Conservation (phyloP, 2,329 filamentous ascomycete genomes). For the Exophiala sp. region DNA sequence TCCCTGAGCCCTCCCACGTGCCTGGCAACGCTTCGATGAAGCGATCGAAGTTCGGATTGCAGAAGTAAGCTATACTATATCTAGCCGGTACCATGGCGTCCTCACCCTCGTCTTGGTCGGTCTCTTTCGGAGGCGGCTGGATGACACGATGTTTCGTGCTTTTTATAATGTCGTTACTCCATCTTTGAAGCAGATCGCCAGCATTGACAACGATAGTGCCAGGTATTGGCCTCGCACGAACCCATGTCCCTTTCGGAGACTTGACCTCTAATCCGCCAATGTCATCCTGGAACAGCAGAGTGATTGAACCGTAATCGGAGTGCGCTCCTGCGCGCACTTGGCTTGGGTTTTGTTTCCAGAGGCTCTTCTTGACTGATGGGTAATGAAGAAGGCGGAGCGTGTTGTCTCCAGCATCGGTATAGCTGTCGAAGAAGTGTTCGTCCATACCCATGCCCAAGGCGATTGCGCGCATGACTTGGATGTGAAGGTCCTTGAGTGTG, state of each 20-base stretch:
- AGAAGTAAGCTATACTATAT: constrained; percentile 91
- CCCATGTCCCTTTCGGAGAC: constrained; percentile 71
- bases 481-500: constrained; percentile 70
- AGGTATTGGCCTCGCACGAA: constrained; percentile 77
- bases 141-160: constrained; percentile 88
- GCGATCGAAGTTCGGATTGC: constrained; percentile 75
- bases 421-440: constrained; percentile 71
- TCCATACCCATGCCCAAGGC: constrained; percentile 75
- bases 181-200: constrained; percentile 78
- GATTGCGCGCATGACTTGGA: constrained; percentile 77
- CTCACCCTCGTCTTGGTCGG: constrained; percentile 44
- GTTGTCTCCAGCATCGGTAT: constrained; percentile 67
- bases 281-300: constrained; percentile 54
- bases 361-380: constrained; percentile 61
- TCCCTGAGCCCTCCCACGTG: constrained; percentile 61
- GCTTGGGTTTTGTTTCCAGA: constrained; percentile 64
- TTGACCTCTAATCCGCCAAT: constrained; percentile 60
- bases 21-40: constrained; percentile 77
- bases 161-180: constrained; percentile 89
- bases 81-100: constrained; percentile 58
- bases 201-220: constrained; percentile 85
- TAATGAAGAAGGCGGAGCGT: constrained; percentile 74
- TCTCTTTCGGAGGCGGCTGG: constrained; percentile 63
- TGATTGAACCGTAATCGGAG: constrained; percentile 59
- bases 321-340: constrained; percentile 74